These are phyloP conservation scores for Penicillium expansum DNA, from an alignment of 2,329 filamentous ascomycete genomes.

Conservation along the genomic window DNA sequence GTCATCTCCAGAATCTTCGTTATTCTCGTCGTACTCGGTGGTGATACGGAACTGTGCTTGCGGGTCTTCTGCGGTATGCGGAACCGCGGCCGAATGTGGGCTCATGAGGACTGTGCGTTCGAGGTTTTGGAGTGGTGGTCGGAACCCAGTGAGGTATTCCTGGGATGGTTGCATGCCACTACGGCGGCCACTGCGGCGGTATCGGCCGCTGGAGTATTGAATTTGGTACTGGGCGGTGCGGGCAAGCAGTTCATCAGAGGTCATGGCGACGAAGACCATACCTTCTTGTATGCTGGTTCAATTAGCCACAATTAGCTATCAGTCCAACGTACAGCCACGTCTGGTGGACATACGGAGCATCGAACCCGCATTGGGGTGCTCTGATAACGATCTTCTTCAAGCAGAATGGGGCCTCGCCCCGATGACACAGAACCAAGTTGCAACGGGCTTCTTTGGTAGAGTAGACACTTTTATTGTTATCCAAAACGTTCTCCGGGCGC, in stretches of 20 bases:
- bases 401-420: conserved; percentile 75
- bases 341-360: conserved; percentile 68
- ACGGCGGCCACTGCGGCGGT: conserved; percentile 31
- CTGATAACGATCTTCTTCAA: conserved; percentile 85
- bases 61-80: conserved; percentile 23
- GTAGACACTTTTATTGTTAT: conserved; percentile 79
- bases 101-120: conserved; percentile 28
- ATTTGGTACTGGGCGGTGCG: conserved; percentile 75
- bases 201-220: conserved; percentile 52
- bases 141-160: conserved; percentile 40
- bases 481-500: conserved; percentile 76
- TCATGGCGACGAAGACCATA: conserved; percentile 88
- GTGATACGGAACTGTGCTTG: conserved; percentile 35
- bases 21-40: conserved; percentile 39
- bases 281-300: conserved; percentile 74
- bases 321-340: conserved; percentile 24
- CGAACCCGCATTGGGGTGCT: conserved; percentile 76
- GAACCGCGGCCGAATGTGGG: conserved; percentile 24
- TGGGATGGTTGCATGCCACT: conserved; percentile 36
- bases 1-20: conserved; percentile 29
- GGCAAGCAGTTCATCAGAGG: conserved; percentile 69
- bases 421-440: conserved; percentile 81
- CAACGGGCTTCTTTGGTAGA: conserved; percentile 85
- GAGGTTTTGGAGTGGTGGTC: conserved; percentile 36
- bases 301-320: conserved; percentile 20